Evolutionary conservation across 495 filamentous ascomycete species (phyloP), one percentile per base, ranked within the genome.

Genomic region (Chaetomium fimeti): DNA sequence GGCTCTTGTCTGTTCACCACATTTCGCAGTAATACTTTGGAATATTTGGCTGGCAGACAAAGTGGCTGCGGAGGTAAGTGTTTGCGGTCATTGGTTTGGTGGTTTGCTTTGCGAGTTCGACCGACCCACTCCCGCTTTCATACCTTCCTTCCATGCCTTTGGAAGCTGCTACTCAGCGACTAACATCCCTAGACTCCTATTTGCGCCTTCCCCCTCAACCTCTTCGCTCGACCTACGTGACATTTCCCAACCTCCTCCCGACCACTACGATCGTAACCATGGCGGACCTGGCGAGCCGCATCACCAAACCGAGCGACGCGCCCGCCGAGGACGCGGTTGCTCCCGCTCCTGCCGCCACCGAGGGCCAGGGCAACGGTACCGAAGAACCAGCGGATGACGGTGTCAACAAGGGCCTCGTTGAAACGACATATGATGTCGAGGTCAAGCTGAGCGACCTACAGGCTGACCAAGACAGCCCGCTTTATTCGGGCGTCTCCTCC

Each of bases 401-500:
- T 24, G 72, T 61, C 75, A 38, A 77, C 72, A 61, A 77, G 20
- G 82, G 79, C 28, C 84, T 96, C 12, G 78, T 90, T 55, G 91
- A 94, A 69, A 84, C 85, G 3, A 85, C 87, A 29, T 93, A 89
- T 76, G 86, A 90, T 61, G 81, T 98, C 57, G 86, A 96, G 67
- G 91, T 98, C 66, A 93, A 94, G 78, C 84, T 98, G 53, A 89
- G 86, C 67, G 93, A 96, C 71, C 81, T 96, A 51, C 93, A 97
- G 74, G 83, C 85, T 18, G 91, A 98, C 71, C 86, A 88, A 0
- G 88, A 91, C 63, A 93, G 91, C 72, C 94, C 94, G 3, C 82
- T 98, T 24, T 93, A 83, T 76, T 98, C 94, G 12, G 42, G 38
- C 5, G 85, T 88, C 58, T 88, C 88, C 66, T 85, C 82, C 0